phyloP scores from a whole-genome alignment of 2,329 filamentous ascomycete genomes.

The Fusarium dlaminii region DNA sequence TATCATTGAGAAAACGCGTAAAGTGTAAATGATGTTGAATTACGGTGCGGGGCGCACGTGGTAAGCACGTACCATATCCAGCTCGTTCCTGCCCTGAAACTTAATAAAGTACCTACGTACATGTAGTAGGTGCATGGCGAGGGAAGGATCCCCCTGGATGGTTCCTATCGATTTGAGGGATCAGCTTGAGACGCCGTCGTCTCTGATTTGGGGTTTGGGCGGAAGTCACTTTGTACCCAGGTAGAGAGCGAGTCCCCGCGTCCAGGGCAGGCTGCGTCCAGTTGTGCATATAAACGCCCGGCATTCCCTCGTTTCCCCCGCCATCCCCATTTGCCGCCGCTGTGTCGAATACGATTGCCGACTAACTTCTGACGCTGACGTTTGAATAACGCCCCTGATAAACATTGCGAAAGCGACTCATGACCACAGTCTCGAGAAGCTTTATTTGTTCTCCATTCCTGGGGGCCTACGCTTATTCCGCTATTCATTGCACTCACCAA shows the following conservation, averaged over 20 bases:
- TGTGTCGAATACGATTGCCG: slow-evolving; percentile 37
- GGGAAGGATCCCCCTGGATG: slow-evolving; percentile 8
- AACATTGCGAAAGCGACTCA: slow-evolving; percentile 2
- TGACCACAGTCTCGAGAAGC: slow-evolving; percentile 7
- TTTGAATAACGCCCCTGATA: slow-evolving; percentile 13
- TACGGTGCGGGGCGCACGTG: slow-evolving; percentile 23
- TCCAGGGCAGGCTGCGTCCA: slow-evolving; percentile 3
- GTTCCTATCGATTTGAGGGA: slow-evolving; percentile 17
- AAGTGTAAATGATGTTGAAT: slow-evolving; percentile 9
- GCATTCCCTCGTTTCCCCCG: slow-evolving; percentile 50
- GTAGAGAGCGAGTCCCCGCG: slow-evolving; percentile 24
- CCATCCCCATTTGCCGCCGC: slow-evolving; percentile 37
- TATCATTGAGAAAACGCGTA: slow-evolving; percentile 9
- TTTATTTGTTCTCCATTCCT: background rate
- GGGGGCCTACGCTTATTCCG: background rate
- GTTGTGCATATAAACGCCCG: slow-evolving; percentile 60
- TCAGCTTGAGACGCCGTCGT: slow-evolving; percentile 30
- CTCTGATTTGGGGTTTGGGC: slow-evolving; percentile 30
- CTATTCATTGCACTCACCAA: background rate
- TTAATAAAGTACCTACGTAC: background rate
- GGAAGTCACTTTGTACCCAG: slow-evolving; percentile 8
- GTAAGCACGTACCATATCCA: slow-evolving; percentile 14
- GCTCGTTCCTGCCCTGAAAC: slow-evolving; percentile 17
- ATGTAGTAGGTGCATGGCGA: background rate
- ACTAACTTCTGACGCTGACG: slow-evolving; percentile 16